phyloP scores from a whole-genome alignment of 768 basidiomycete genomes.

The Ephemerocybe angulata region DNA sequence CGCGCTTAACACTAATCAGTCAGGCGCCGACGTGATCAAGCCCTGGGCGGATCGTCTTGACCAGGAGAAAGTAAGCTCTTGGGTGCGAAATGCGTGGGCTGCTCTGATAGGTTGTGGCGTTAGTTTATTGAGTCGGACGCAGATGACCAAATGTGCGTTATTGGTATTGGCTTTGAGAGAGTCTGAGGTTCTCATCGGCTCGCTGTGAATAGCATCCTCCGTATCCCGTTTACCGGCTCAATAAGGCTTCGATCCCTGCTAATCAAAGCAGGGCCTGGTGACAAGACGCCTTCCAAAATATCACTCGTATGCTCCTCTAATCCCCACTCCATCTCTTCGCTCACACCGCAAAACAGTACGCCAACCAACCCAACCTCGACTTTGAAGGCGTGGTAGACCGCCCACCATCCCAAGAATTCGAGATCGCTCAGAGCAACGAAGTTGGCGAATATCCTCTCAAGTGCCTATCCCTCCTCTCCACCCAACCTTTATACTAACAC shows the following conservation, averaged over 20 bases:
- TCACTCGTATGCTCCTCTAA: conserved; percentile 48
- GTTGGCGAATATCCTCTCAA: conserved; percentile 84
- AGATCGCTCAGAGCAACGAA: conserved; percentile 65
- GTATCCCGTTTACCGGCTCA: conserved; percentile 83
- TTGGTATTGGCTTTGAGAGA: neutral
- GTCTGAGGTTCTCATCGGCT: neutral
- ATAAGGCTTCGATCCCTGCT: conserved; percentile 81
- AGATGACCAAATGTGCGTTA: conserved; percentile 77
- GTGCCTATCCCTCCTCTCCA: conserved; percentile 37
- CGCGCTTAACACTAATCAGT: conserved; percentile 63
- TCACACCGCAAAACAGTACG: conserved; percentile 45
- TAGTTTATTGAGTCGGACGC: conserved; percentile 87
- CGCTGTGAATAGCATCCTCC: conserved; percentile 56
- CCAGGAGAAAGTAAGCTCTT: conserved; percentile 56
- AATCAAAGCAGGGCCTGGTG: conserved; percentile 78
- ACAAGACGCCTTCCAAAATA: conserved; percentile 73
- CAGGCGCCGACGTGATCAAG: conserved; percentile 67
- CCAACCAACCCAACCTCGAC: conserved; percentile 75
- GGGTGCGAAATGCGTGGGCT: neutral
- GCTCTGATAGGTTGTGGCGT: conserved; percentile 3
- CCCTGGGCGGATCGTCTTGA: conserved; percentile 79
- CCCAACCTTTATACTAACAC: neutral
- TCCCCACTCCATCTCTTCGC: neutral
- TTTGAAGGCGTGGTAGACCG: conserved; percentile 68
- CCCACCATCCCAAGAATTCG: conserved; percentile 68